Conservation (phyloP, 106 monocot genomes). For the Allium cepa region DNA sequence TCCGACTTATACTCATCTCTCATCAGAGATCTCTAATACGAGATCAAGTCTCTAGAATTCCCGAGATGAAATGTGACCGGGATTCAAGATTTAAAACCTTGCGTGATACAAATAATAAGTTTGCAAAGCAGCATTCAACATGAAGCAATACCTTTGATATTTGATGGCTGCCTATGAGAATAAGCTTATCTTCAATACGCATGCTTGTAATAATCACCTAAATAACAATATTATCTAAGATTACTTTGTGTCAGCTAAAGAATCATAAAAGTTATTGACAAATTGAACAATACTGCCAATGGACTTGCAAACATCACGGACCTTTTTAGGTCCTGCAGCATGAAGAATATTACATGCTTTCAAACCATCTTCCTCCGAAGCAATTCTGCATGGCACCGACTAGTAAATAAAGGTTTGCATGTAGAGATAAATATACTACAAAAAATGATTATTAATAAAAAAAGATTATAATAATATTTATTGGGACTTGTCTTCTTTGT, state of each 20-base stretch:
- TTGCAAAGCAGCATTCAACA: background rate
- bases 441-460: too few relatives aligned
- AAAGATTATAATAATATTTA: too few relatives aligned
- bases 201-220: constrained; percentile 95
- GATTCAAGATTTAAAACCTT: too few relatives aligned
- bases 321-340: constrained; percentile 81
- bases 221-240: constrained; percentile 3
- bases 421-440: too few relatives aligned
- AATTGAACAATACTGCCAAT: background rate
- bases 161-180: constrained; percentile 91
- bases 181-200: constrained; percentile 42
- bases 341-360: constrained; percentile 95
- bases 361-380: constrained; percentile 72
- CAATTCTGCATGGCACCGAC: constrained; percentile 37
- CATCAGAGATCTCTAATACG: too few relatives aligned
- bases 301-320: constrained; percentile 12
- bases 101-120: background rate
- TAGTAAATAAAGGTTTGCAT: too few relatives aligned
- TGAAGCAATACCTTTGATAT: constrained; percentile 54
- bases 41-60: too few relatives aligned
- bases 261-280: background rate
- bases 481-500: too few relatives aligned
- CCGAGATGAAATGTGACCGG: too few relatives aligned
- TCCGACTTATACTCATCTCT: too few relatives aligned
- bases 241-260: background rate